Percentiles rank a stretch among this genome's conserved stretches.
Evolutionary conservation across 140 eudicot genomes (phyloP).

Genomic region (Artemisia princeps): DNA sequence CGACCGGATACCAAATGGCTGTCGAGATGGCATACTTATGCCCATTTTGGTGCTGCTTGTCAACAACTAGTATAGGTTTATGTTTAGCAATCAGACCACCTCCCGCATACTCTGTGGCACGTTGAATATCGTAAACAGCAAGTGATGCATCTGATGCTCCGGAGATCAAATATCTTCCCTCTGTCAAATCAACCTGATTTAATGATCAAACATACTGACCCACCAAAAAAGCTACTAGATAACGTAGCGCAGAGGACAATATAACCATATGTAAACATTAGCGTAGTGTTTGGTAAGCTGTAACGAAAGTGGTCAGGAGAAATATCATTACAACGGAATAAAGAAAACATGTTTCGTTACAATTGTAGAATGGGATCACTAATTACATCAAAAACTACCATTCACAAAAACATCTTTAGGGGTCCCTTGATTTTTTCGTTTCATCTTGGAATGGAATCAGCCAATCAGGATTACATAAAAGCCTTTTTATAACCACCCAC

Average conservation of each 20-base stretch:
- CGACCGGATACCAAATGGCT: slow-evolving; percentile 93
- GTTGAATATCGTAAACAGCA: slow-evolving; percentile 82
- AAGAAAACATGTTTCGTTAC: too few species aligned
- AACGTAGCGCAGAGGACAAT: neutral
- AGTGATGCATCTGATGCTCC: slow-evolving; percentile 88
- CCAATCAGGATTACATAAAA: too few species aligned
- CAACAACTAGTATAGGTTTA: slow-evolving; percentile 47
- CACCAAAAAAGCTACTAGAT: slow-evolving; percentile 13
- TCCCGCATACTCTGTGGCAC: slow-evolving; percentile 62
- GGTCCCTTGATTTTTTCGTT: too few species aligned
- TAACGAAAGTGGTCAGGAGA: too few species aligned
- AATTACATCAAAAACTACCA: too few species aligned
- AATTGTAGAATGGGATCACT: too few species aligned
- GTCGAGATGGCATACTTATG: slow-evolving; percentile 83
- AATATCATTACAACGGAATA: too few species aligned
- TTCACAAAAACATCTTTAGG: too few species aligned
- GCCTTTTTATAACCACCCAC: too few species aligned
- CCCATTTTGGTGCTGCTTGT: slow-evolving; percentile 78
- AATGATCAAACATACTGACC: slow-evolving; percentile 49
- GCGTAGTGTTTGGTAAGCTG: too few species aligned
- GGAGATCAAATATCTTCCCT: slow-evolving; percentile 81
- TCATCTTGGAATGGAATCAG: too few species aligned
- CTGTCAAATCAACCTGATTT: slow-evolving; percentile 99
- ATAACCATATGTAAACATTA: neutral
- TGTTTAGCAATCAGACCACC: slow-evolving; percentile 79